Percentiles rank a stretch among this genome's conserved stretches.
phyloP scores from a whole-genome alignment of 1,284 basidiomycete genomes.

The Heimioporus retisporus region DNA sequence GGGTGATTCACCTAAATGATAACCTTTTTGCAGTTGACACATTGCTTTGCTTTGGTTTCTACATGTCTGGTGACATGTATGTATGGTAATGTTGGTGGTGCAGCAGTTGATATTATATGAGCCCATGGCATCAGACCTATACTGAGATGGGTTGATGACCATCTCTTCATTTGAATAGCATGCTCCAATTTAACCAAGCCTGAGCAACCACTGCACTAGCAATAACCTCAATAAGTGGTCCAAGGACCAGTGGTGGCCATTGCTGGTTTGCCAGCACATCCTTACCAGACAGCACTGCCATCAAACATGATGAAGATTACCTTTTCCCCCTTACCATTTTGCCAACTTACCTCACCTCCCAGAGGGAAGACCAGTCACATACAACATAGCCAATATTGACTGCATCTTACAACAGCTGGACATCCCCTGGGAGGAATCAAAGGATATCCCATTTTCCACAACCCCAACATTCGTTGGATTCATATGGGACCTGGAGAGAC shows the following conservation, averaged over 20 bases:
- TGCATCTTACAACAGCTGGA: background rate
- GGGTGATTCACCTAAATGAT: background rate
- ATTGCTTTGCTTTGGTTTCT: slow-evolving; percentile 41
- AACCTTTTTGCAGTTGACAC: too few species aligned
- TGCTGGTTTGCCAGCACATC: too few species aligned
- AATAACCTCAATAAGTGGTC: too few species aligned
- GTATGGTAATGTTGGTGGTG: slow-evolving; percentile 44
- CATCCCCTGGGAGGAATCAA: background rate
- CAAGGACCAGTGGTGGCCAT: too few species aligned
- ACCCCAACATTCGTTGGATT: background rate
- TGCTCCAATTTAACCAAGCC: too few species aligned
- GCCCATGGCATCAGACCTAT: slow-evolving; percentile 44
- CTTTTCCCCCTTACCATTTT: too few species aligned
- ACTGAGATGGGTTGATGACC: slow-evolving; percentile 54
- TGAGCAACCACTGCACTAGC: too few species aligned
- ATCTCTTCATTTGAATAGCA: slow-evolving; percentile 49
- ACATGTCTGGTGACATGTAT: slow-evolving; percentile 40
- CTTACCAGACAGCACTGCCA: too few species aligned
- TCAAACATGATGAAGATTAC: too few species aligned
- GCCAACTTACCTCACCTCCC: too few species aligned
- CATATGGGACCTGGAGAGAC: background rate
- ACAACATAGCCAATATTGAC: background rate
- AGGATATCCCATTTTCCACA: background rate
- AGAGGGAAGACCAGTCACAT: too few species aligned
- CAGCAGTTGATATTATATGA: slow-evolving; percentile 41